Base-by-base conservation (phyloP, 768 basidiomycete species). In the Sistotremastrum suecicum region DNA sequence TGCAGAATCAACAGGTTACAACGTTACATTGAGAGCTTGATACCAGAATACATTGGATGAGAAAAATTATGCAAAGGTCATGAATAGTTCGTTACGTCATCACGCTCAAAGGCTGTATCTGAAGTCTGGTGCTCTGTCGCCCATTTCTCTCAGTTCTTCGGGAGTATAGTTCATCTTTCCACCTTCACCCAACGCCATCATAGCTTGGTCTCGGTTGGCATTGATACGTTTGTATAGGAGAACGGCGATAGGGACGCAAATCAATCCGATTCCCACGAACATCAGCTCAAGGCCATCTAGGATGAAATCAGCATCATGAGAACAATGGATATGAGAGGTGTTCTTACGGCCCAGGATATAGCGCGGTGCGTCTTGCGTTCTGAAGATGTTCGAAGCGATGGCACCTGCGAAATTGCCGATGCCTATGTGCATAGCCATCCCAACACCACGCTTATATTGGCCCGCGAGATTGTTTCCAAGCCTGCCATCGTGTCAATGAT, bases 341-440 rank as follows among this genome's bases (percentile, higher is more conserved):
- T 40, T 30, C 20, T 8, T 54, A 82, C 81, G 75, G 28, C 82
- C 81, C 38, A 79, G 53, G 36, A 74, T 59, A 53, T 71, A 83
- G 3, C 75, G 68, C 2, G 82, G 81, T 3, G 65, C 61, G 53
- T 83, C 81, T 50, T 66, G 63, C 0, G 70, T 50, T 9, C 78
- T 67, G 55, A 75, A 84, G 5, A 83, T 72, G 50, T 76, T 80
- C 5, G 69, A 67, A 2, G 79, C 74, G 44, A 83, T 75, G 0
- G 75, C 76, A 1, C 79, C 80, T 30, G 71, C 62, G 49, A 82
- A 73, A 53, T 81, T 80, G 0, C 78, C 80, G 12, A 80, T 66
- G 5, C 76, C 75, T 30, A 81, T 76, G n/a, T 82, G 75, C 29
- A 82, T 44, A 0, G 78, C 79, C 70, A 83, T 75, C 3, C 75